Conservation (phyloP, 2,329 filamentous ascomycete genomes). For the Verticillium nubilum region DNA sequence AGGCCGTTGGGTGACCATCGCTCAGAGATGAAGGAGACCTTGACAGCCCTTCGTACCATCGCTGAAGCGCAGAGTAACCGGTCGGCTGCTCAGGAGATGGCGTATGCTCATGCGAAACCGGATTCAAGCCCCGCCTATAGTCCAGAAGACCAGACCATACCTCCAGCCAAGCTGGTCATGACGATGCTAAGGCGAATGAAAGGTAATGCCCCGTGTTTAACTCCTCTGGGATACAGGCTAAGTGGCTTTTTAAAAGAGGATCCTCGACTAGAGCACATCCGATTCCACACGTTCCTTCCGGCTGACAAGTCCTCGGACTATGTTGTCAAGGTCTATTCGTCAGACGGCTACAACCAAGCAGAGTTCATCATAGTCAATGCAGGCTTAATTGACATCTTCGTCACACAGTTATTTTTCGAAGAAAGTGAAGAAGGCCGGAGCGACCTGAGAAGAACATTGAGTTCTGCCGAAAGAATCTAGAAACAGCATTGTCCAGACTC, state of each 20-base stretch:
- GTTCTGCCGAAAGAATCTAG: constrained; percentile 13
- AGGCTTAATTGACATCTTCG: constrained; percentile 9
- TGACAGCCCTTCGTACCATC: constrained; percentile 8
- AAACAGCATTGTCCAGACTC: constrained; percentile 14
- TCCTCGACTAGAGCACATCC: neutral
- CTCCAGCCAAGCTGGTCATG: constrained; percentile 10
- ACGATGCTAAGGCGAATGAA: constrained; percentile 8
- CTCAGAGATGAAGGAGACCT: constrained; percentile 13
- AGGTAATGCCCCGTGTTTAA: neutral
- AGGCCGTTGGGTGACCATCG: constrained; percentile 9
- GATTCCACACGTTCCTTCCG: constrained; percentile 2
- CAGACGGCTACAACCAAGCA: constrained; percentile 8
- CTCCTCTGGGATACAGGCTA: neutral
- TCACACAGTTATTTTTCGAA: constrained; percentile 12
- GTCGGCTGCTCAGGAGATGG: constrained; percentile 4
- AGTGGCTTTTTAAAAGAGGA: neutral
- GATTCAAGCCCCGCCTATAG: neutral
- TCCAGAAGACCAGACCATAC: constrained; percentile 8
- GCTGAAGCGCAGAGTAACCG: constrained; percentile 9
- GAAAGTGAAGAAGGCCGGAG: constrained; percentile 2
- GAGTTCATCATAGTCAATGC: constrained; percentile 16
- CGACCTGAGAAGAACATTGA: constrained; percentile 9
- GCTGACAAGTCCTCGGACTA: constrained; percentile 11
- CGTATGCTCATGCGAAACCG: neutral
- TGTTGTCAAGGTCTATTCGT: constrained; percentile 14